Evolutionary conservation across 129 eudicot genomes (phyloP).

Genomic region (Flaveria trinervia): DNA sequence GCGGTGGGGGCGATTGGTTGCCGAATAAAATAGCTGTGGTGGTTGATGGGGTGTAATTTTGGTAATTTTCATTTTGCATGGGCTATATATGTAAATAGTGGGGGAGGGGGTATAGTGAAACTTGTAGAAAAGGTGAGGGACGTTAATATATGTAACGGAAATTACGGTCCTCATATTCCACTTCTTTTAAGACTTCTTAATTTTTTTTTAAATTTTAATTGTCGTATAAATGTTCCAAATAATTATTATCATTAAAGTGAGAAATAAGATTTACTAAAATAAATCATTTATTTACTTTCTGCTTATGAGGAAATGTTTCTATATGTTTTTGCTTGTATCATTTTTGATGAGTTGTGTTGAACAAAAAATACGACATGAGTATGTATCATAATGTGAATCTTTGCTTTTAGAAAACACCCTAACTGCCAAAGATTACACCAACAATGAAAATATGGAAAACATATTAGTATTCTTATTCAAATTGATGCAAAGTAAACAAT

Average conservation of each 20-base stretch:
- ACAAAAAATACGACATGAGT: too few relatives aligned
- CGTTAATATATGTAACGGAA: slow-evolving; percentile 30
- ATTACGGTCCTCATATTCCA: slow-evolving; percentile 26
- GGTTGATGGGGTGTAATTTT: slow-evolving; percentile 42
- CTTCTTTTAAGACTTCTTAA: slow-evolving; percentile 3
- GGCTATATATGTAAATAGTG: slow-evolving; percentile 38
- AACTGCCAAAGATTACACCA: too few relatives aligned
- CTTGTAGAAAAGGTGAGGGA: slow-evolving; percentile 29
- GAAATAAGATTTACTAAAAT: slow-evolving; percentile 24
- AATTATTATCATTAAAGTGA: slow-evolving; percentile 23
- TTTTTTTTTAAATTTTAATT: slow-evolving; percentile 11
- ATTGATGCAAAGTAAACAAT: too few relatives aligned
- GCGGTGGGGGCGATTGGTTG: slow-evolving; percentile 59
- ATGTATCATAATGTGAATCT: too few relatives aligned
- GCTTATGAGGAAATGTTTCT: background rate
- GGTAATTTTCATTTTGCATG: slow-evolving; percentile 14
- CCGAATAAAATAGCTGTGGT: slow-evolving; percentile 65
- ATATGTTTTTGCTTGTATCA: too few relatives aligned
- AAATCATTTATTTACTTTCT: background rate
- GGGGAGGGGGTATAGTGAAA: slow-evolving; percentile 40
- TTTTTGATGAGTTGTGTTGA: too few relatives aligned
- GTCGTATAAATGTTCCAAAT: slow-evolving; percentile 37
- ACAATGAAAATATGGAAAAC: too few relatives aligned
- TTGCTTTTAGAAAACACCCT: too few relatives aligned
- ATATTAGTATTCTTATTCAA: too few relatives aligned